phyloP scores from a whole-genome alignment of 2,329 filamentous ascomycete genomes.

The Colletotrichum zoysiae region DNA sequence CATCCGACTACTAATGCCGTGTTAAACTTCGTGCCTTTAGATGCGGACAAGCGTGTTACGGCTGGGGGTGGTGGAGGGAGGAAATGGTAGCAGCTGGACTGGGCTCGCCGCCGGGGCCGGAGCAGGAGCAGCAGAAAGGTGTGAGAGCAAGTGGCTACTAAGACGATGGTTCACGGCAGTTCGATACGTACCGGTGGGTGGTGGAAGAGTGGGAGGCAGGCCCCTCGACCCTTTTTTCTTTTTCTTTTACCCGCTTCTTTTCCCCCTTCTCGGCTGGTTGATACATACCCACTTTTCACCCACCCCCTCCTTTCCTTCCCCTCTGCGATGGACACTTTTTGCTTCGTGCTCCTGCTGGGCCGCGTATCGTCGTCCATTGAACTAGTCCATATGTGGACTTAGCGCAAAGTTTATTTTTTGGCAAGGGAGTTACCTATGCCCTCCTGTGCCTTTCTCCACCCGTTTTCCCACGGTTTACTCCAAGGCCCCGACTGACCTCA shows the following conservation, averaged over 20 bases:
- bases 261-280: slow-evolving; percentile 1
- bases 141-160: slow-evolving; percentile 34
- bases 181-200: slow-evolving; percentile 23
- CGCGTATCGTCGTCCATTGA: slow-evolving; percentile 31
- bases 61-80: not conserved
- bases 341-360: slow-evolving; percentile 25
- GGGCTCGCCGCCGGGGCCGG: slow-evolving; percentile 31
- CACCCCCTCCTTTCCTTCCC: not conserved
- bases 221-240: not conserved
- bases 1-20: slow-evolving; percentile 2
- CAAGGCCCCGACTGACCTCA: slow-evolving; percentile 17
- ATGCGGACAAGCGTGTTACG: slow-evolving; percentile 18
- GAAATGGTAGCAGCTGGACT: slow-evolving; percentile 12
- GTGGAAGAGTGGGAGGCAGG: not conserved
- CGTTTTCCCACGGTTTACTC: slow-evolving; percentile 14
- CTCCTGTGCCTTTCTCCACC: slow-evolving; percentile 18
- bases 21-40: not conserved
- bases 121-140: slow-evolving; percentile 13
- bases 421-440: slow-evolving; percentile 4
- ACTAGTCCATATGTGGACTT: not conserved
- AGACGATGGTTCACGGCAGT: slow-evolving; percentile 28
- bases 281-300: slow-evolving; percentile 9
- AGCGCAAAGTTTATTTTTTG: slow-evolving; percentile 39
- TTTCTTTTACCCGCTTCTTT: not conserved
- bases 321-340: not conserved